phyloP scores from a whole-genome alignment of 1,139 yeast genomes.

The Magnusiomyces magnusii region DNA sequence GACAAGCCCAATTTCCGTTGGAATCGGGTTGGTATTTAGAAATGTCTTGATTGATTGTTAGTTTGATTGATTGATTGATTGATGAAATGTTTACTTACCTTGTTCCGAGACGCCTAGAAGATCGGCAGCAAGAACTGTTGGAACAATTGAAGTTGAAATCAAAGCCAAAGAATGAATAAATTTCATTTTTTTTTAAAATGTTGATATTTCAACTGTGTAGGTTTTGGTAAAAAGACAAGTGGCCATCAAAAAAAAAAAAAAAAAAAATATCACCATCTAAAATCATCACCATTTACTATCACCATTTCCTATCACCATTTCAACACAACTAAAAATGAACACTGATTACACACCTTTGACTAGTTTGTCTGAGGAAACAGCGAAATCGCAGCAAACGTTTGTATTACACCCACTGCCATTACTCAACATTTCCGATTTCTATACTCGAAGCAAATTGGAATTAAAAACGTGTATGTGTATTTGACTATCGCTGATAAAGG shows the following conservation, averaged over 20 bases:
- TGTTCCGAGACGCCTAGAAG: conserved; percentile 11
- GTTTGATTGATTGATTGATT: neutral
- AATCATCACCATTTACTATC: neutral
- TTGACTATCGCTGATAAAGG: neutral
- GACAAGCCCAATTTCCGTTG: conserved; percentile 58
- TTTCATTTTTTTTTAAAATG: neutral
- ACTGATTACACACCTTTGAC: neutral
- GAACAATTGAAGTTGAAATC: neutral
- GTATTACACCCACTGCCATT: conserved; percentile 33
- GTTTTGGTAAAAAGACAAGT: neutral
- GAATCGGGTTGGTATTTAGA: conserved; percentile 47
- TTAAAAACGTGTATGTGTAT: conserved; percentile 14
- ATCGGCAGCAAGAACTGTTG: neutral
- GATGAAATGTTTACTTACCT: conserved; percentile 6
- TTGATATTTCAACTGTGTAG: no score
- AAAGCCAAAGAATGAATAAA: neutral
- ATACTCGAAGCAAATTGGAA: conserved; percentile 26
- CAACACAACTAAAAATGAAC: neutral
- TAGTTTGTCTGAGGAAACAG: neutral
- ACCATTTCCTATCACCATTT: neutral
- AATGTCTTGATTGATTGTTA: conserved; percentile 34
- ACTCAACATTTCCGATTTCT: conserved; percentile 33
- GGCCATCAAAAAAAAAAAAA: neutral
- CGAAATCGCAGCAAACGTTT: conserved; percentile 18
- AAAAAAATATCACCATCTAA: neutral